Evolutionary conservation across 139 green algal genomes (phyloP).

Genomic region (Ettlia oleoabundans): DNA sequence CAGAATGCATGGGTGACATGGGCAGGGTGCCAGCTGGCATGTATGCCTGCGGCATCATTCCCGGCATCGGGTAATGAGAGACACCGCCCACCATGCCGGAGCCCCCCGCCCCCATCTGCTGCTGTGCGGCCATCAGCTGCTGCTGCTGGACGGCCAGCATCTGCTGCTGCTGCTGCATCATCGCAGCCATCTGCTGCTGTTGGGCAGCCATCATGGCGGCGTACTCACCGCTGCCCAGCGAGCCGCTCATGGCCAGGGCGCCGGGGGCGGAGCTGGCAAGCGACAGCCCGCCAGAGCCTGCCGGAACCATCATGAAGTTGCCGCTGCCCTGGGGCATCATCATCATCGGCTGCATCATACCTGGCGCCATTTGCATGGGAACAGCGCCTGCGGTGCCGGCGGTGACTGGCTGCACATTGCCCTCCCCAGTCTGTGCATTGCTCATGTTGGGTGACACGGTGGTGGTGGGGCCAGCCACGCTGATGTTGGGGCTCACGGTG

Average conservation of each 20-base stretch:
- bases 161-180: neutral
- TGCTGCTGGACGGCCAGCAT: neutral
- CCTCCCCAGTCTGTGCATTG: slow-evolving; percentile 21
- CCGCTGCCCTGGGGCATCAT: neutral
- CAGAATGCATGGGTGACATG: too few relatives aligned
- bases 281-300: neutral
- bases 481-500: neutral
- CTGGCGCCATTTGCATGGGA: neutral
- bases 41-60: too few relatives aligned
- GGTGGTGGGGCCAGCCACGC: slow-evolving; percentile 9
- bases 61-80: too few relatives aligned
- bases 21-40: too few relatives aligned
- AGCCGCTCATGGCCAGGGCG: neutral
- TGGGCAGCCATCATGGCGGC: neutral
- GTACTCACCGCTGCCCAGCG: neutral
- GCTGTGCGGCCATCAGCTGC: neutral
- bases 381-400: neutral
- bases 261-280: neutral
- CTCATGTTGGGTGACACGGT: slow-evolving; percentile 18
- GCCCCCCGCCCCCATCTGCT: too few relatives aligned
- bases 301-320: neutral
- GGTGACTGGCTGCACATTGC: too few relatives aligned
- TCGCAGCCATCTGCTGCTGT: neutral
- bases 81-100: too few relatives aligned
- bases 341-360: neutral